These are phyloP conservation scores for Physocladia obscura DNA, from an alignment of 192 early-diverging fungal species.

Conservation along the genomic window DNA sequence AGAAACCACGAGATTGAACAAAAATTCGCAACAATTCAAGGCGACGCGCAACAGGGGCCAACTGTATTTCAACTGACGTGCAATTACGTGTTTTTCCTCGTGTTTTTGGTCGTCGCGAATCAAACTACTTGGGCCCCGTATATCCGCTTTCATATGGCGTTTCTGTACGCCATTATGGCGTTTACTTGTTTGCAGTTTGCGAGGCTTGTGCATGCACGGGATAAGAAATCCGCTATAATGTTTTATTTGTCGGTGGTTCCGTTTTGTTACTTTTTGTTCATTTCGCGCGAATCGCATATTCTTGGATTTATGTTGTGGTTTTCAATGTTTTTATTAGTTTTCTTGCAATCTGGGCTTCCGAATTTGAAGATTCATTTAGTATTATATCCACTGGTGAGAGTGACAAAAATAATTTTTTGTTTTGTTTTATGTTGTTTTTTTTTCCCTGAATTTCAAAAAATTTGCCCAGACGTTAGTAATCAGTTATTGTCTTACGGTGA, in stretches of 20 bases:
- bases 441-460: neutral
- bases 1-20: no score
- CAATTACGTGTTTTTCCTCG: conserved; percentile 39
- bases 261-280: conserved; percentile 33
- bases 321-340: conserved; percentile 41
- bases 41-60: conserved; percentile 36
- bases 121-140: conserved; percentile 31
- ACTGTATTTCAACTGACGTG: conserved; percentile 36
- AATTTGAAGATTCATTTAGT: conserved; percentile 33
- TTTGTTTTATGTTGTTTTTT: neutral
- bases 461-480: conserved; percentile 7
- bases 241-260: conserved; percentile 43
- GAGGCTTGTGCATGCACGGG: conserved; percentile 17
- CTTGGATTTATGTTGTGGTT: conserved; percentile 46
- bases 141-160: conserved; percentile 39
- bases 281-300: conserved; percentile 43
- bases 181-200: conserved; percentile 29
- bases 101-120: conserved; percentile 32
- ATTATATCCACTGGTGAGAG: conserved; percentile 30
- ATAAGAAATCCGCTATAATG: conserved; percentile 26
- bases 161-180: conserved; percentile 24
- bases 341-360: conserved; percentile 39
- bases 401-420: neutral
- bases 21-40: no score
- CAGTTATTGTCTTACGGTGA: conserved; percentile 18